Conservation (phyloP, 306 rosid species). For the Cucurbita ficifolia region DNA sequence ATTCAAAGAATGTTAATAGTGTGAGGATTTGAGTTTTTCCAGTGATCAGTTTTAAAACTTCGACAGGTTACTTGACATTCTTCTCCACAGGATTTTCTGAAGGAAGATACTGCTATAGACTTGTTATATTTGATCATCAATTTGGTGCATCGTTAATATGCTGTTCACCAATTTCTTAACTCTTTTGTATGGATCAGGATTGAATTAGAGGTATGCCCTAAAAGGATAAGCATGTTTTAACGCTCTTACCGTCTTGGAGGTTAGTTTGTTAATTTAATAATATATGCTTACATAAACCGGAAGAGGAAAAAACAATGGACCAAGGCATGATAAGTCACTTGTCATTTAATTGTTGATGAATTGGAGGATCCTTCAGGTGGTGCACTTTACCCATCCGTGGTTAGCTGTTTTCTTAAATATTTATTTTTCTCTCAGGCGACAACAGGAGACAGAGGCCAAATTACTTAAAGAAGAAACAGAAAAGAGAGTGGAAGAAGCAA, state of each 20-base stretch:
- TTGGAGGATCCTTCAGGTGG: slow-evolving; percentile 17
- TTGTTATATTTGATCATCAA: slow-evolving; percentile 95
- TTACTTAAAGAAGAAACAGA: slow-evolving; percentile 73
- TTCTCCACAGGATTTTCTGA: slow-evolving; percentile 94
- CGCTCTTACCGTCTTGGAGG: slow-evolving; percentile 65
- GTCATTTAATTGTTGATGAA: slow-evolving; percentile 10
- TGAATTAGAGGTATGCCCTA: slow-evolving; percentile 96
- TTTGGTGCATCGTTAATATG: slow-evolving; percentile 87
- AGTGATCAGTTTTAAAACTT: slow-evolving; percentile 59
- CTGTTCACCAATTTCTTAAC: slow-evolving; percentile 95
- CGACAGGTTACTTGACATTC: slow-evolving; percentile 88
- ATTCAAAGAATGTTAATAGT: background rate
- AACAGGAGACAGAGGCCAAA: slow-evolving; percentile 56
- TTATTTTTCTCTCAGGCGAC: slow-evolving; percentile 39
- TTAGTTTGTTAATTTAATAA: slow-evolving; percentile 49
- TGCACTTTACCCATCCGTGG: slow-evolving; percentile 11
- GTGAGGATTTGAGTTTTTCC: slow-evolving; percentile 2
- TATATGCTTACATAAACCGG: slow-evolving; percentile 24
- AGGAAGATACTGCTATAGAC: slow-evolving; percentile 96
- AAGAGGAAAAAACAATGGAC: slow-evolving; percentile 12
- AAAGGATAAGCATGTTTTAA: slow-evolving; percentile 74
- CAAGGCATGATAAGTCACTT: background rate
- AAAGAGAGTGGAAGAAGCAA: slow-evolving; percentile 67
- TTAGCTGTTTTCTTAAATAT: slow-evolving; percentile 27
- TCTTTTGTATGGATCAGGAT: slow-evolving; percentile 98